Base-by-base conservation (phyloP, 2,329 filamentous ascomycete species). In the Aspergillus carbonarius region DNA sequence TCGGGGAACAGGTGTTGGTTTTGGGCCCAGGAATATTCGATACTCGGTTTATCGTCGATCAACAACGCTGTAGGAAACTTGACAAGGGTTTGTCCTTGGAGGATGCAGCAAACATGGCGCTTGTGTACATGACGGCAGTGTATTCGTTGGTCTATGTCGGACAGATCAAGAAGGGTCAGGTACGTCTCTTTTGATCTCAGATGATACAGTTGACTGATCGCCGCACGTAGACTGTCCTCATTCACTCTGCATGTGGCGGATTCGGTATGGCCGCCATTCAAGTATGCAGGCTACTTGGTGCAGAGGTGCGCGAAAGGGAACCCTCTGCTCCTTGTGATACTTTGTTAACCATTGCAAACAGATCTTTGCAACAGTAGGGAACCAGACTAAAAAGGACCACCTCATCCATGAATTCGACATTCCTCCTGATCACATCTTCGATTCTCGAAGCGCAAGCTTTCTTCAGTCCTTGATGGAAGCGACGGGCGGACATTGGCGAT, bases 1-100 rank as follows among this genome's bases (percentile, higher is more conserved):
- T 65, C 10, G 74, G 75, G 2, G 74, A 76, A 46, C 57, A 68
- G 23, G 70, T 77, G 2, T 17, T 30, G n/a, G 20, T 56, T 4
- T 9, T 40, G 15, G n/a, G 20, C 4, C n/a, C 18, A 9, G 46
- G 54, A 10, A 15, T 25, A 10, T 32, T 50, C 18, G 5, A 27
- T 9, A 56, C 35, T 8, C 30, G 23, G 6, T 25, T 23, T 5
- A 46, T 56, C 7, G 46, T 56, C 20, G 7, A 25, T 32, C n/a
- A 10, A 6, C 17, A 27, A 5, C 17, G 12, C n/a, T 56, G 44
- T 34, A 18, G 27, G 6, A 34, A 30, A 9, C 27, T 56, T 2
- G 32, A 23, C 4, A 40, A 42, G 5, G 15, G 20, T 8, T 5
- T 51, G 1, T 30, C 18, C 8, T 37, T 56, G 17, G 23, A 50